Conservation (phyloP, 768 basidiomycete species). For the Gloeostereum incarnatum region DNA sequence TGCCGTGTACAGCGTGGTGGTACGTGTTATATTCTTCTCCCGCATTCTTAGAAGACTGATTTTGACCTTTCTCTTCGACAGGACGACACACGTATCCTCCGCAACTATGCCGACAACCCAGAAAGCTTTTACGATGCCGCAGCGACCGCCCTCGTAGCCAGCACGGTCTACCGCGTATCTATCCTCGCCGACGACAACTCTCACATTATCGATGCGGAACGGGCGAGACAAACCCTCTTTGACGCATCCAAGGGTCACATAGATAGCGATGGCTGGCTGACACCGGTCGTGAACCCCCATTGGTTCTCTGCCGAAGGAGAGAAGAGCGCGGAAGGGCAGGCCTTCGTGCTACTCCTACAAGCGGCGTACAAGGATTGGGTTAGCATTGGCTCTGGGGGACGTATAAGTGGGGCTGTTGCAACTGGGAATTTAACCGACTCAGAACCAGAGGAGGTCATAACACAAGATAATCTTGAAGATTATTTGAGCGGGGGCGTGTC, state of each 20-base stretch:
- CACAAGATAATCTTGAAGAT: too few species aligned
- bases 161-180: constrained; percentile 68
- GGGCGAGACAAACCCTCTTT: constrained; percentile 32
- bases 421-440: too few species aligned
- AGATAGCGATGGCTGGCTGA: constrained; percentile 53
- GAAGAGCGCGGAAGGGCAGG: constrained; percentile 67
- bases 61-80: constrained; percentile 14
- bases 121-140: constrained; percentile 59
- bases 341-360: constrained; percentile 69
- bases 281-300: constrained; percentile 70
- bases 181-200: constrained; percentile 38
- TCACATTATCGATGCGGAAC: constrained; percentile 50
- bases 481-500: too few species aligned
- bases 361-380: constrained; percentile 75
- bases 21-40: constrained; percentile 21
- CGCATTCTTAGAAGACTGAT: too few species aligned
- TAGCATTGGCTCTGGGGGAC: constrained; percentile 39
- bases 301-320: constrained; percentile 34
- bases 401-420: too few species aligned
- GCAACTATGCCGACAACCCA: constrained; percentile 60
- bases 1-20: constrained; percentile 58
- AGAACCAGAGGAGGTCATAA: too few species aligned
- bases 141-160: constrained; percentile 66
- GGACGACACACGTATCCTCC: constrained; percentile 44
- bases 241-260: constrained; percentile 28